Percentiles rank a stretch among this genome's conserved stretches.
These are phyloP conservation scores for Abrus pulchellus DNA, from an alignment of 306 rosid species.

Conservation along the genomic window DNA sequence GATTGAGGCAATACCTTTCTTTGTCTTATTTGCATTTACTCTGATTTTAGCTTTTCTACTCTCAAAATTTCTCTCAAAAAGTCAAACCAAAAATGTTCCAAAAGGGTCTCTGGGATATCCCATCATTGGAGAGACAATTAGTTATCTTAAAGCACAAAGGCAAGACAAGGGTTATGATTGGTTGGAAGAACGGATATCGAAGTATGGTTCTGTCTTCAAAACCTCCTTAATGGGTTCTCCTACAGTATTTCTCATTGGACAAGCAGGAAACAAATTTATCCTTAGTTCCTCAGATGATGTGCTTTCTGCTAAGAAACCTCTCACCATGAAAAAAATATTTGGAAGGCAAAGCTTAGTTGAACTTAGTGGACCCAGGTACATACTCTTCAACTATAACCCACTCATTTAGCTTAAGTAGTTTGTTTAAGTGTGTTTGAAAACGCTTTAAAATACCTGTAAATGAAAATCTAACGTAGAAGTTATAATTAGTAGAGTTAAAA, in stretches of 20 bases:
- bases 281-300: conserved; percentile 57
- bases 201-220: conserved; percentile 61
- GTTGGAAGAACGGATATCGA: conserved; percentile 58
- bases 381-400: background rate
- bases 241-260: conserved; percentile 55
- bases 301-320: conserved; percentile 58
- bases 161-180: conserved; percentile 57
- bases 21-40: conserved; percentile 50
- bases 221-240: conserved; percentile 65
- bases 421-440: background rate
- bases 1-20: conserved; percentile 41
- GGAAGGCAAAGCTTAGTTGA: conserved; percentile 57
- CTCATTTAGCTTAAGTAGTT: background rate
- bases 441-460: too few relatives aligned
- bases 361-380: conserved; percentile 61
- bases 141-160: conserved; percentile 54
- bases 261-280: conserved; percentile 60
- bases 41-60: conserved; percentile 47
- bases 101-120: conserved; percentile 67
- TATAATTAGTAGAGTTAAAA: too few relatives aligned
- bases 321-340: conserved; percentile 47
- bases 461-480: too few relatives aligned
- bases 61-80: conserved; percentile 48
- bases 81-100: conserved; percentile 57
- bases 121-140: conserved; percentile 61